Base-by-base conservation (phyloP, 192 early-diverging fungal species). In the Backusella liffmaniae region DNA sequence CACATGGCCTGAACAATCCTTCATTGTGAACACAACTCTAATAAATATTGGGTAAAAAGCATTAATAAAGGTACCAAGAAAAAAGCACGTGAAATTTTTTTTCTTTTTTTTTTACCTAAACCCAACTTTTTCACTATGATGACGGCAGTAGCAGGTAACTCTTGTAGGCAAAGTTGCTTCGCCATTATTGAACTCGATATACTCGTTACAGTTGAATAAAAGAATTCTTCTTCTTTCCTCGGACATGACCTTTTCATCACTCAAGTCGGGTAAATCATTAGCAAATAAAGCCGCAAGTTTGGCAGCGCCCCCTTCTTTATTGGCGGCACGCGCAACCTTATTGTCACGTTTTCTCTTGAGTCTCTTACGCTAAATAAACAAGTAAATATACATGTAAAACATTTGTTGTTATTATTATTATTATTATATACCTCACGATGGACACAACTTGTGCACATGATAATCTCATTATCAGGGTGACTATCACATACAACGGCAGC, bases 101-200 rank as follows among this genome's bases (percentile, higher is more conserved):
- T 39, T 39, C n/a, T 39, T 3, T 37, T 10, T 10, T 37, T 39
- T 26, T 67, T 78, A 89, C 88, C 90, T 92, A 80, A 96, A 96
- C 1, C 94, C 94, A 4, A 88, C 77, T 84, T 94, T 95, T 74
- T 96, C 94, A 78, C 85, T 86, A 82, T 95, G 94, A 73, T 96
- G 94, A 13, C 94, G 87, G 83, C 94, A 95, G 78, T 96, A 96
- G 84, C 94, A 96, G 9, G 94, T 95, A 69, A 96, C 91, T 46
- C 94, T 85, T 39, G 92, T 91, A 7, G 94, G 94, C 30, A 96
- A 82, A 34, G 91, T 87, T 3, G 90, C 90, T 77, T 94, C 94
- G 68, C 94, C 94, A 76, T 86, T 86, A 78, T 84, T 87, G 44
- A 95, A 94, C 73, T 95, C 93, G 46, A 94, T 84, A 41, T 90